Evolutionary conservation across 805 yeast genomes (phyloP), one percentile per base, ranked within the genome.

Genomic region (Wickerhamiella dianesei): DNA sequence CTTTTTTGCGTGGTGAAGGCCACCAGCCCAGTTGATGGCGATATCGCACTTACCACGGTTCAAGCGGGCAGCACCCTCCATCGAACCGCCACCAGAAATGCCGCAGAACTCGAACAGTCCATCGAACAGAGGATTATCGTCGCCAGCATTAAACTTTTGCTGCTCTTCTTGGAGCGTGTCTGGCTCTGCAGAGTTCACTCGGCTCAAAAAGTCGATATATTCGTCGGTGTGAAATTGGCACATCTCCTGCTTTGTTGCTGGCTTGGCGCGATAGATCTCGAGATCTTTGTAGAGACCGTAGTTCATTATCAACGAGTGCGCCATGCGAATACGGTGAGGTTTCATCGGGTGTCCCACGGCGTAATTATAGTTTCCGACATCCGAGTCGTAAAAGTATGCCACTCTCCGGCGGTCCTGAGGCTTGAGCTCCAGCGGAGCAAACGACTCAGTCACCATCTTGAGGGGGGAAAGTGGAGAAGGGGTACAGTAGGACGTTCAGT

Each of bases 281-380:
- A 92, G 89, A 66, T 89, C 83, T 65, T 88, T 86, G 69, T 92
- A 88, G 45, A 92, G 73, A 1, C 96, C 97, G 64, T 92, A 92
- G 67, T 89, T 88, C 95, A 92, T 89, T 54, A 92, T 84, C 59
- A 92, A 72, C 39, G 95, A 85, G 64, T 92, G 97, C 5, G 97
- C 94, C 95, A 92, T 88, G 77, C 97, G 82, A 68, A 92, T 87
- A 61, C 98, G 79, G 64, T 89, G 96, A 20, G 98, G 98, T 63
- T 92, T 92, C 98, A 92, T 92, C 37, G 96, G 96, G 65, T 92
- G 98, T 22, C 96, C 96, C 3, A 96, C 92, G 48, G 97, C 97
- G 62, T 92, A 92, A 41, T 96, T 95, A 66, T 89, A 89, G 68
- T 92, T 92, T 35, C 97, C 97, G 43, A 92, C 95, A 63, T 89